Percentiles rank a stretch among this genome's conserved stretches.
Conservation (phyloP, 2,329 filamentous ascomycete species). For the Aphanoascus verrucosus region DNA sequence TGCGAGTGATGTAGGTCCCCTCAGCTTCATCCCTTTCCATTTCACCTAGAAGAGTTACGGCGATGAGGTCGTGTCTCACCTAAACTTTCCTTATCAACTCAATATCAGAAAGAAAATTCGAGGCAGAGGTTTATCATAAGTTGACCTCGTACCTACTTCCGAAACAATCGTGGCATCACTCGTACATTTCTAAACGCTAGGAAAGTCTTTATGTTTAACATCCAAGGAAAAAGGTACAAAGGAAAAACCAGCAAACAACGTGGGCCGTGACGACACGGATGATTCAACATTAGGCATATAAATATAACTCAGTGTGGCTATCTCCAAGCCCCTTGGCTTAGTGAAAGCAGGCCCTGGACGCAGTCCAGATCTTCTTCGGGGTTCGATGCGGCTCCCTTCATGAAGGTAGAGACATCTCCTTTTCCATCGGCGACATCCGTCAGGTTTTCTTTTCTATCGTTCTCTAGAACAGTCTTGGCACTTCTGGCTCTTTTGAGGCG, state of each 20-base stretch:
- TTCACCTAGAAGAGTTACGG: too few relatives aligned
- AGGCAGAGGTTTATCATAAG: too few relatives aligned
- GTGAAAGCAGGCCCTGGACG: constrained; percentile 73
- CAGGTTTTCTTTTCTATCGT: background rate
- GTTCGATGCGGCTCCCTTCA: constrained; percentile 29
- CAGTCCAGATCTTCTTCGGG: constrained; percentile 78
- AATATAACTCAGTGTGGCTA: constrained; percentile 23
- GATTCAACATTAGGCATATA: background rate
- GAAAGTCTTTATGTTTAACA: constrained; percentile 4
- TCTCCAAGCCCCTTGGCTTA: constrained; percentile 88
- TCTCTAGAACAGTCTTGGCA: background rate
- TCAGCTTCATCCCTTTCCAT: too few relatives aligned
- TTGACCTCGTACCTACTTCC: too few relatives aligned
- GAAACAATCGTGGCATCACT: background rate
- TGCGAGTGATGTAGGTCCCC: too few relatives aligned
- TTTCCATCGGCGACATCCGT: background rate
- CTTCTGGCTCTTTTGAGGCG: constrained; percentile 4
- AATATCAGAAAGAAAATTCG: too few relatives aligned
- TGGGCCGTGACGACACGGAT: background rate
- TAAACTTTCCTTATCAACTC: too few relatives aligned
- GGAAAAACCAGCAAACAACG: background rate
- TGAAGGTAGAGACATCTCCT: background rate
- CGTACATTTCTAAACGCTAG: constrained; percentile 6
- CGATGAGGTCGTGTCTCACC: too few relatives aligned
- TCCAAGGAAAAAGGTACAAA: constrained; percentile 8